These are phyloP conservation scores for Verticillium zaregamsianum DNA, from an alignment of 2,329 filamentous ascomycete species.

Conservation along the genomic window DNA sequence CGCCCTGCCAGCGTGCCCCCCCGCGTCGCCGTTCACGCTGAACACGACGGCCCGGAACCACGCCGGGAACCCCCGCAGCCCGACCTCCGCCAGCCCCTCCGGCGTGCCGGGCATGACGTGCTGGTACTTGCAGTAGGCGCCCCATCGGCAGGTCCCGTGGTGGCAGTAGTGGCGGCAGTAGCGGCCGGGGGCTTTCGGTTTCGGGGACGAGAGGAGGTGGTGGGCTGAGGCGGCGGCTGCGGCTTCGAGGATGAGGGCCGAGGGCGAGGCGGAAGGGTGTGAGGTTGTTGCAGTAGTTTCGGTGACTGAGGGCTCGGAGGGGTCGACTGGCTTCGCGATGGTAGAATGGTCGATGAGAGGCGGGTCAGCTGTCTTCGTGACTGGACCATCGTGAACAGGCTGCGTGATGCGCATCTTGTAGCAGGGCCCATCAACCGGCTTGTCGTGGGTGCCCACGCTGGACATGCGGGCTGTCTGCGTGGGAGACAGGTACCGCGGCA, in stretches of 20 bases:
- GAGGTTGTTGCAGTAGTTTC: too few species aligned
- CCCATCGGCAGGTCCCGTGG: constrained; percentile 42
- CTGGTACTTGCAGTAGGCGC: constrained; percentile 33
- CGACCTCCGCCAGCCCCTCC: constrained; percentile 35
- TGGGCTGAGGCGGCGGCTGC: not conserved
- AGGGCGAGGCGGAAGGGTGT: not conserved
- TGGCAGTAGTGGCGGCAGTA: constrained; percentile 46
- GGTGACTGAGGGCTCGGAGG: not conserved
- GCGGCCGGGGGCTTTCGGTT: not conserved
- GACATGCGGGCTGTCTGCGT: constrained; percentile 33
- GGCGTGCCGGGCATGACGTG: constrained; percentile 43
- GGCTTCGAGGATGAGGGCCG: not conserved
- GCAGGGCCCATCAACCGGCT: constrained; percentile 18
- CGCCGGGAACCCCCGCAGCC: constrained; percentile 33
- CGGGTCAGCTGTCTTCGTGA: not conserved
- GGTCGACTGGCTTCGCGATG: not conserved
- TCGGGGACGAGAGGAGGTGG: not conserved
- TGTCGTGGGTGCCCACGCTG: constrained; percentile 29
- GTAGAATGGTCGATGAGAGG: not conserved
- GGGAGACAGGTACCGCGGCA: constrained; percentile 35
- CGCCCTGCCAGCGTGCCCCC: not conserved
- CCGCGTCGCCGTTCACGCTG: not conserved
- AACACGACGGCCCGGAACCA: constrained; percentile 29
- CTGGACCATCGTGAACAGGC: constrained; percentile 1
- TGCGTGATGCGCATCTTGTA: constrained; percentile 15